Evolutionary conservation across 2,329 filamentous ascomycete species (phyloP), one percentile per base, ranked within the genome.

Genomic region (Cercospora citrullina): DNA sequence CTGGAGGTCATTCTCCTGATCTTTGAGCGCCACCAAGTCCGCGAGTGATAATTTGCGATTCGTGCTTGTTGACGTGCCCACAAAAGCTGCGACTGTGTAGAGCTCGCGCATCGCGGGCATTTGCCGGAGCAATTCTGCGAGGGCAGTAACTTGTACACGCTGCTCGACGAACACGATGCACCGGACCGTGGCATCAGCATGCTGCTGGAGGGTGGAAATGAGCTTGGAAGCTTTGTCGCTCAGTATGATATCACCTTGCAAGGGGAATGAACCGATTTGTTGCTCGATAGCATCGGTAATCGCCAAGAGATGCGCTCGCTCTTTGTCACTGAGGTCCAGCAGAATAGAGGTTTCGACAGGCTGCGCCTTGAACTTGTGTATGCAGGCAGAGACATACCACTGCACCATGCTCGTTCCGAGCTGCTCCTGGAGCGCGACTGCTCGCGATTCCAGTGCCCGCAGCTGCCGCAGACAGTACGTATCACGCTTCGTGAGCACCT

Each of bases 1-100:
- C 8, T 84, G 80, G 1, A 90, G 78, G 1, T 85, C 85, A 31
- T 81, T 75, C 58, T 81, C 79, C 66, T 88, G 86, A 57, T 81
- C 81, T 53, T 79, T 81, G 5, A 81, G 73, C 45, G 83, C 81
- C 1, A 81, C 76, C 5, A 87, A 77, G 60, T 87, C 84, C 2
- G 81, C 82, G 6, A 89, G 78, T 31, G 80, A 81, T 36, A 79
- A 74, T 67, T 82, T 83, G n/a, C 81, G 79, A 21, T 79, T 80
- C 12, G 76, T 74, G 33, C 76, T 79, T 26, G 76, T 75, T 51
- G 86, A 80, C 59, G 80, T 82, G 7, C 87, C 87, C 9, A 89
- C 81, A 65, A 88, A 88, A 3, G 83, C 83, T 36, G 79, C 83
- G 14, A 82, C 72, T 12, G 72, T 78, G 72, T 83, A 81, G 10